These are phyloP conservation scores for Luzula sylvatica DNA, from an alignment of 176 grass and related monocot genomes.

Conservation along the genomic window DNA sequence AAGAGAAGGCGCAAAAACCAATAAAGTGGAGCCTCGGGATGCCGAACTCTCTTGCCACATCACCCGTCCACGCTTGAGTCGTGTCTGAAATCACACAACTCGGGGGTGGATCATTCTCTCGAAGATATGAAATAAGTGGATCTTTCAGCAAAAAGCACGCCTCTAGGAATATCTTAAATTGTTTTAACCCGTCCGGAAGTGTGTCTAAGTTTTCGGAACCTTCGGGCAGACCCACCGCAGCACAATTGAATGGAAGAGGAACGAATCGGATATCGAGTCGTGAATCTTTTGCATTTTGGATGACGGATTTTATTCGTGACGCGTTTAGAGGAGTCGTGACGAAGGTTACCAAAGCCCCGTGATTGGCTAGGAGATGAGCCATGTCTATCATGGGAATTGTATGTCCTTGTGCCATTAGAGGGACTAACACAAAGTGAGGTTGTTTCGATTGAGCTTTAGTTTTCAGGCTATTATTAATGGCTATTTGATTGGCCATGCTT, in stretches of 20 bases:
- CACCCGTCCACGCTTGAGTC: slow-evolving; percentile 19
- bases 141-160: slow-evolving; percentile 1
- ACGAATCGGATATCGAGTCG: slow-evolving; percentile 2
- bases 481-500: not conserved
- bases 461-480: not conserved
- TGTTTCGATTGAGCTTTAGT: slow-evolving; percentile 6
- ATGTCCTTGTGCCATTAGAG: slow-evolving; percentile 27
- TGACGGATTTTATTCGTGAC: slow-evolving; percentile 11
- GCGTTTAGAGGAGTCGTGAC: slow-evolving; percentile 33
- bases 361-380: slow-evolving; percentile 17
- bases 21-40: slow-evolving; percentile 22
- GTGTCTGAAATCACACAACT: slow-evolving; percentile 20
- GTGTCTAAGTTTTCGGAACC: slow-evolving; percentile 26
- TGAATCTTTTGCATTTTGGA: slow-evolving; percentile 17
- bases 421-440: slow-evolving; percentile 26
- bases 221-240: slow-evolving; percentile 4
- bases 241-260: slow-evolving; percentile 17
- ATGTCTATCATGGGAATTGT: slow-evolving; percentile 33
- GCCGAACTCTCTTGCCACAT: slow-evolving; percentile 13
- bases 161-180: slow-evolving; percentile 6
- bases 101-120: slow-evolving; percentile 4
- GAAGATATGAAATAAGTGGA: slow-evolving; percentile 21
- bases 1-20: slow-evolving; percentile 12
- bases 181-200: not conserved
- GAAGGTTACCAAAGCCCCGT: slow-evolving; percentile 20